Evolutionary conservation across 306 rosid species (phyloP).

Genomic region (Adenanthera pavonina): DNA sequence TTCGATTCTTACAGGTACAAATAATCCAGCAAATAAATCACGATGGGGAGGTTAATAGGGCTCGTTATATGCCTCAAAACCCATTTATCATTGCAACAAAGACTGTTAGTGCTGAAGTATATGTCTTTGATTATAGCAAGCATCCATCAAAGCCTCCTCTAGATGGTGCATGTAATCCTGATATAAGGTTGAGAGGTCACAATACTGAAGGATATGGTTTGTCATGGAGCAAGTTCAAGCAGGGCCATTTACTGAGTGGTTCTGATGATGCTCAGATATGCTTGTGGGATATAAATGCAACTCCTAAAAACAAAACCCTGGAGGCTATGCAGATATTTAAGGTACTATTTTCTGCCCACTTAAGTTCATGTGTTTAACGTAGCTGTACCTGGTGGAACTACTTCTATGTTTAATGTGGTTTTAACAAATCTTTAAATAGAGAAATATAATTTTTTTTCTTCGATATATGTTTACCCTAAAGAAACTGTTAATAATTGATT

Average conservation of each 20-base stretch:
- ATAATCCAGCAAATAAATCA: constrained; percentile 97
- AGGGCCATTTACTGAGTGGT: constrained; percentile 93
- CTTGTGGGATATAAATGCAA: constrained; percentile 89
- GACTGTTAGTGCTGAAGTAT: constrained; percentile 92
- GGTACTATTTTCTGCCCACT: constrained; percentile 47
- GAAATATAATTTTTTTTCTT: not conserved
- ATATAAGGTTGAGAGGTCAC: constrained; percentile 88
- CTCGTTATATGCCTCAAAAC: constrained; percentile 96
- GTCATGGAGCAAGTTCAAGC: constrained; percentile 94
- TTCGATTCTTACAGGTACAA: constrained; percentile 62
- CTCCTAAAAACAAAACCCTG: constrained; percentile 75
- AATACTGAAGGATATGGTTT: constrained; percentile 96
- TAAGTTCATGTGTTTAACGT: constrained; percentile 6
- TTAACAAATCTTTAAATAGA: not conserved
- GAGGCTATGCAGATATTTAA: constrained; percentile 90
- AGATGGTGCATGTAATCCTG: constrained; percentile 95
- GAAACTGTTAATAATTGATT: no score
- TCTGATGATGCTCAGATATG: constrained; percentile 99
- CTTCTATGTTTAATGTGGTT: constrained; percentile 4
- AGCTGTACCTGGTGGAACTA: not conserved
- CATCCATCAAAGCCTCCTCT: constrained; percentile 98
- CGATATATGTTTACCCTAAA: not conserved
- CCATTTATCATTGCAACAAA: constrained; percentile 88
- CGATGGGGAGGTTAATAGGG: constrained; percentile 97
- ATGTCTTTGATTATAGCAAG: constrained; percentile 91